Conservation (phyloP, 2,329 filamentous ascomycete genomes). For the Fonsecaea nubica region DNA sequence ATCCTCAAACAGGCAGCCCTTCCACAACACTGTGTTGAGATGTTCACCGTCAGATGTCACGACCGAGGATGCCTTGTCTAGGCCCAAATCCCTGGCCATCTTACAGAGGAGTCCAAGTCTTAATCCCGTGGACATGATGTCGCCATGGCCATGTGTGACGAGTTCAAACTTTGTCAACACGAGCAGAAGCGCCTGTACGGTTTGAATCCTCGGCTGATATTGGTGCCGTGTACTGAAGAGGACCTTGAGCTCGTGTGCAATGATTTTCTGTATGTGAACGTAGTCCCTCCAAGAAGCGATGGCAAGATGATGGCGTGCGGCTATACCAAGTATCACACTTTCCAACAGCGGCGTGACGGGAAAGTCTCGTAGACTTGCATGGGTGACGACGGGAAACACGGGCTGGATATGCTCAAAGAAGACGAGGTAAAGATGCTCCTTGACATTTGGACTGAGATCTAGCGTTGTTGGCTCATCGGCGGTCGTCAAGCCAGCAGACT, state of each 20-base stretch:
- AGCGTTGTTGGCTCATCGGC: neutral
- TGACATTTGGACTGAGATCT: slow-evolving; percentile 6
- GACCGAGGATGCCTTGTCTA: neutral
- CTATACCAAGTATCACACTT: slow-evolving; percentile 8
- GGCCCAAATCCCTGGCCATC: slow-evolving; percentile 10
- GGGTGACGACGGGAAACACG: slow-evolving; percentile 7
- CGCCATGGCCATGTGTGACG: slow-evolving; percentile 1
- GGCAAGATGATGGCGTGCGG: slow-evolving; percentile 16
- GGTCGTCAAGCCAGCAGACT: neutral
- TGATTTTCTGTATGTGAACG: slow-evolving; percentile 11
- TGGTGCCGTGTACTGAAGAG: slow-evolving; percentile 15
- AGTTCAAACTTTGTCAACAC: slow-evolving; percentile 6
- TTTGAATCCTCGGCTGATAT: slow-evolving; percentile 15
- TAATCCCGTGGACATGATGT: slow-evolving; percentile 1
- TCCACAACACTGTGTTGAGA: slow-evolving; percentile 1
- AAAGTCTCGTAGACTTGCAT: neutral
- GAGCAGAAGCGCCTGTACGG: slow-evolving; percentile 8
- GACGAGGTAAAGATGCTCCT: slow-evolving; percentile 6
- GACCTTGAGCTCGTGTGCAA: slow-evolving; percentile 4
- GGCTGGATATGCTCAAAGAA: slow-evolving; percentile 16
- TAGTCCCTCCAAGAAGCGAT: slow-evolving; percentile 13
- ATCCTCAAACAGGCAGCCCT: slow-evolving; percentile 1
- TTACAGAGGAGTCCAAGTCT: slow-evolving; percentile 2
- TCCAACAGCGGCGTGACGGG: slow-evolving; percentile 1
- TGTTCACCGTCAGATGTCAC: neutral